Evolutionary conservation across 192 early-diverging fungal species (phyloP).

Genomic region (Mortierella claussenii): DNA sequence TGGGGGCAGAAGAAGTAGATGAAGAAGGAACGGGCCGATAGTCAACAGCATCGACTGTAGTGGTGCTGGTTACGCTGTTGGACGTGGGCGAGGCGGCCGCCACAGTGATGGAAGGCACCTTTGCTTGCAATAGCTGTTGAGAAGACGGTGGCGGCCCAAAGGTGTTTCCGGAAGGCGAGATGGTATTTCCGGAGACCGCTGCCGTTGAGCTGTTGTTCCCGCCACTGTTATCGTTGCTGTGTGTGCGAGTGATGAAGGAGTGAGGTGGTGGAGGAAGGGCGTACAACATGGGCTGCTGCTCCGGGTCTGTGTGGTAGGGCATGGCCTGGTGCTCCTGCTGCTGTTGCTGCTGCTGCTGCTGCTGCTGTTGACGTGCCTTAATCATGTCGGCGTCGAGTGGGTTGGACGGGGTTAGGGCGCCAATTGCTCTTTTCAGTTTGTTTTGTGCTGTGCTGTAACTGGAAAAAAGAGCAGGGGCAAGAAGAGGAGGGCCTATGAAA

Average conservation of each 20-base stretch:
- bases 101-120: neutral
- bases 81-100: neutral
- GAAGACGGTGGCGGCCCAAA: neutral
- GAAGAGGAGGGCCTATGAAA: too few relatives aligned
- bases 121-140: neutral
- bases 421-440: too few relatives aligned
- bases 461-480: too few relatives aligned
- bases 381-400: too few relatives aligned
- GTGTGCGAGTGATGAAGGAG: neutral
- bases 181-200: slow-evolving; percentile 3
- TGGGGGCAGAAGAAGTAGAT: too few relatives aligned
- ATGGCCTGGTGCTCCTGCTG: slow-evolving; percentile 9
- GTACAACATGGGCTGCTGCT: neutral
- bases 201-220: neutral
- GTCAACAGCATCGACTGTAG: neutral
- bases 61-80: neutral
- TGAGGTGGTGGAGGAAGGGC: neutral
- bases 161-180: slow-evolving; percentile 1
- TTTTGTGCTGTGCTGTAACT: too few relatives aligned
- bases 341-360: too few relatives aligned
- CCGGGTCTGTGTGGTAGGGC: neutral
- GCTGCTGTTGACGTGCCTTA: too few relatives aligned
- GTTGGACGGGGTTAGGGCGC: too few relatives aligned
- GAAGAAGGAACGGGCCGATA: too few relatives aligned
- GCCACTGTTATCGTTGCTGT: neutral